Evolutionary conservation across 2,329 filamentous ascomycete genomes (phyloP).

Genomic region (Paramyrothecium sp.): DNA sequence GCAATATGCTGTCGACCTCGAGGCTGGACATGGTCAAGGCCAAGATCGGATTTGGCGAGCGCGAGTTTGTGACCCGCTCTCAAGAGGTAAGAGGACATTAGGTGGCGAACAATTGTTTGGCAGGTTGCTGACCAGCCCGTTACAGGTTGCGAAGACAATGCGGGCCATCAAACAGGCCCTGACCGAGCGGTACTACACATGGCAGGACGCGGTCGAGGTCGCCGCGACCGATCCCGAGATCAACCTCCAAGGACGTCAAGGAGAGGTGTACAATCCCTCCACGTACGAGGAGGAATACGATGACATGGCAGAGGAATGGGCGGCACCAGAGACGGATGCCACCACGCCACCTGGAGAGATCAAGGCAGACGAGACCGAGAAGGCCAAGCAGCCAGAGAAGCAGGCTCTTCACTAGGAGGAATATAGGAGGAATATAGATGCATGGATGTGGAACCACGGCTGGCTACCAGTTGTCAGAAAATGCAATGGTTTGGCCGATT

Average conservation of each 20-base stretch:
- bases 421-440: neutral
- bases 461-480: neutral
- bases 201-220: conserved; percentile 71
- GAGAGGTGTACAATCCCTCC: conserved; percentile 48
- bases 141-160: conserved; percentile 74
- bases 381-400: conserved; percentile 1
- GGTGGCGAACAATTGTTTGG: neutral
- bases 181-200: conserved; percentile 86
- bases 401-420: neutral
- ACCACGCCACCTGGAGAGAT: conserved; percentile 2
- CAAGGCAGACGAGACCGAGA: conserved; percentile 11
- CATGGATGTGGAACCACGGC: neutral
- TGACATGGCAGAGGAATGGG: conserved; percentile 19
- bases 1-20: conserved; percentile 84
- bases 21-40: conserved; percentile 65
- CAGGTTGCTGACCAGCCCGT: conserved; percentile 10
- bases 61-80: conserved; percentile 64
- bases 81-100: conserved; percentile 54
- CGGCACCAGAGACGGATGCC: conserved; percentile 12
- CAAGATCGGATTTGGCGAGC: conserved; percentile 70
- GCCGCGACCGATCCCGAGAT: conserved; percentile 68
- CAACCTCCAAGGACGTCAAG: conserved; percentile 48
- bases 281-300: conserved; percentile 32
- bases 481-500: neutral
- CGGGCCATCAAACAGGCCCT: conserved; percentile 79